phyloP scores from a whole-genome alignment of 2,329 filamentous ascomycete genomes.

The Tolypocladium cylindrosporum region DNA sequence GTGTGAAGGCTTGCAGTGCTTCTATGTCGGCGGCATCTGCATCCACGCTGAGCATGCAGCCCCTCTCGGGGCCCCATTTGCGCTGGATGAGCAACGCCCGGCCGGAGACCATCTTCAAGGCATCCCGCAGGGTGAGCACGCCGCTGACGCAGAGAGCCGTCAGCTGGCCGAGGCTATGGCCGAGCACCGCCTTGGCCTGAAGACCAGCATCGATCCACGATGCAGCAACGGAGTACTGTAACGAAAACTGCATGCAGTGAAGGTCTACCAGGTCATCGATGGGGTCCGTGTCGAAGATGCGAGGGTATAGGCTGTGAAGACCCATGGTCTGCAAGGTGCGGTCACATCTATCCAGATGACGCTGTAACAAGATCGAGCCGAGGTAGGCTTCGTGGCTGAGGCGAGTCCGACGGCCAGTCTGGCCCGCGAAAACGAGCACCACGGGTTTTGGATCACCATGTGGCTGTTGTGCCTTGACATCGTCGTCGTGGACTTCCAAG shows the following conservation, averaged over 20 bases:
- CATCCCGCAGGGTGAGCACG: constrained; percentile 17
- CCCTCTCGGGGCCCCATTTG: constrained; percentile 22
- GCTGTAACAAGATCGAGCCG: constrained; percentile 4
- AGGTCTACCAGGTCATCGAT: constrained; percentile 18
- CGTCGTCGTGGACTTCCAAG: not conserved
- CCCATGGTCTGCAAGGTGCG: constrained; percentile 13
- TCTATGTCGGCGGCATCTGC: not conserved
- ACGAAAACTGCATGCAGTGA: constrained; percentile 19
- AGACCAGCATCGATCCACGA: constrained; percentile 8
- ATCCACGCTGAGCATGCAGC: constrained; percentile 21
- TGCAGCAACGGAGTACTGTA: constrained; percentile 7
- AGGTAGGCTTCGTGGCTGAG: not conserved
- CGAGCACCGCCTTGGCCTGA: constrained; percentile 8
- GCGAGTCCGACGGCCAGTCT: not conserved
- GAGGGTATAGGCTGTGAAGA: constrained; percentile 18
- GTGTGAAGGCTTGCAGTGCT: not conserved
- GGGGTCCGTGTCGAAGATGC: constrained; percentile 14
- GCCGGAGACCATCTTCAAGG: constrained; percentile 16
- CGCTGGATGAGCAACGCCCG: constrained; percentile 21
- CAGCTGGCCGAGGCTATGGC: constrained; percentile 30
- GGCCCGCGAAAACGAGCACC: constrained; percentile 1
- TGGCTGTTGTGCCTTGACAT: not conserved
- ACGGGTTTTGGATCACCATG: not conserved
- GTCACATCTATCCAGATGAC: constrained; percentile 25
- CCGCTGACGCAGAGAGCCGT: constrained; percentile 24